Percentiles rank a stretch among this genome's conserved stretches.
phyloP scores from a whole-genome alignment of 2,329 filamentous ascomycete species.

The Colletotrichum sp. region DNA sequence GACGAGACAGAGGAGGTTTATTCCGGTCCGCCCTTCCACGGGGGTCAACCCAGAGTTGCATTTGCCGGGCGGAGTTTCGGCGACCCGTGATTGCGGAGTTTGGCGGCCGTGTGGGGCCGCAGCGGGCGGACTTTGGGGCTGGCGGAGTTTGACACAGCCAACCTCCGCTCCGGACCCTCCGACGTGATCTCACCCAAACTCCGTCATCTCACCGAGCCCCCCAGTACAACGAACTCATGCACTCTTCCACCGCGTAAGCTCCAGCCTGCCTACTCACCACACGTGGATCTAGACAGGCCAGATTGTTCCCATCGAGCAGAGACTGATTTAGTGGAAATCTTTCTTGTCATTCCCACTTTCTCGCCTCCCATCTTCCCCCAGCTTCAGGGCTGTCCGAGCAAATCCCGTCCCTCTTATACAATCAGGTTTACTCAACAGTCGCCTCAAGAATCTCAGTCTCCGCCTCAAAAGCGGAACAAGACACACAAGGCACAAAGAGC shows the following conservation, averaged over 20 bases:
- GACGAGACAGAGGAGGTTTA: background rate
- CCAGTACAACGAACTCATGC: background rate
- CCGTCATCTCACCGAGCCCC: background rate
- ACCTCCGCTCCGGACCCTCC: slow-evolving; percentile 3
- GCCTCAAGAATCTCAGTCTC: background rate
- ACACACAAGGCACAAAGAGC: background rate
- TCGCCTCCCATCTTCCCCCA: background rate
- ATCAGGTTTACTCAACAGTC: background rate
- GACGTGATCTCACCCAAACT: background rate
- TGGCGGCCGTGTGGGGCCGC: slow-evolving; percentile 10
- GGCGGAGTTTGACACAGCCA: slow-evolving; percentile 8
- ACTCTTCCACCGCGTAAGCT: background rate
- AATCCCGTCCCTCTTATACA: background rate
- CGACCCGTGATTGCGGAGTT: background rate
- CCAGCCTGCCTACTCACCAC: background rate
- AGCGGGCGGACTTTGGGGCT: slow-evolving; percentile 1
- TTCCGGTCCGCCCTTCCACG: background rate
- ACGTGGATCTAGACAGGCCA: background rate
- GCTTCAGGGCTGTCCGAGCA: background rate
- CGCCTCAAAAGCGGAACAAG: background rate
- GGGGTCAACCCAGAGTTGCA: background rate
- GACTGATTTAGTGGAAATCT: background rate
- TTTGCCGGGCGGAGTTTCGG: slow-evolving; percentile 7
- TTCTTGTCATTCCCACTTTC: background rate
- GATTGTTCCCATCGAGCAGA: background rate